Base-by-base conservation (phyloP, 2,329 filamentous ascomycete species). In the Fusarium aywerte region DNA sequence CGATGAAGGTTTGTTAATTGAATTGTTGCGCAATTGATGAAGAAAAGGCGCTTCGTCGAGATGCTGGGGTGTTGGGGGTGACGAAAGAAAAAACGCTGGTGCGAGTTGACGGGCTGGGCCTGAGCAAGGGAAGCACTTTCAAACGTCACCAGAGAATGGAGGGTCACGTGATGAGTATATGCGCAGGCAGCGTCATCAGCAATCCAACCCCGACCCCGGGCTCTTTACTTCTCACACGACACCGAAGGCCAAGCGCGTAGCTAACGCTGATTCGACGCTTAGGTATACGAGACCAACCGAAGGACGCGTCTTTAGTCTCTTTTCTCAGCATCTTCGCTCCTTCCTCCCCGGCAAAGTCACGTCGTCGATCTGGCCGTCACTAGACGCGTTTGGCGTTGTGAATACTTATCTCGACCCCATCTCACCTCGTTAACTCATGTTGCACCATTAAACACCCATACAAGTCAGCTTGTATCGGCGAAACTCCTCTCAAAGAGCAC, bases 51-150 rank as follows among this genome's bases (percentile, higher is more conserved):
- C 67, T 70, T 71, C 72, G 67, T 55, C 74, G 73, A 73, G 71
- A 68, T 76, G 74, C 67, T 74, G 68, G 63, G 72, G 64, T 69
- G 73, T 75, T 75, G 74, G 74, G 55, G 69, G 73, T 75, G 73
- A 77, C 68, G 74, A 73, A 69, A 73, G 74, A 73, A 75, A 76
- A 77, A 78, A 76, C 70, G 72, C 70, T 69, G 71, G 71, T 72
- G 67, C 58, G 67, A 73, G 69, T 76, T 73, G 72, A 74, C 73
- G 68, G 74, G 72, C 68, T 71, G 32, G 50, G 45, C 29, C 39
- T 50, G 60, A 27, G 44, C 58, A 61, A 60, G 55, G 57, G 70
- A 74, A 74, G 68, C 68, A 71, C 70, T 74, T 55, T 75, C 71
- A 75, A 58, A 79, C 76, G 76, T 78, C 76, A 78, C 76, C 69